These are phyloP conservation scores for Falciphora oryzae DNA, from an alignment of 2,329 filamentous ascomycete genomes.

Conservation along the genomic window DNA sequence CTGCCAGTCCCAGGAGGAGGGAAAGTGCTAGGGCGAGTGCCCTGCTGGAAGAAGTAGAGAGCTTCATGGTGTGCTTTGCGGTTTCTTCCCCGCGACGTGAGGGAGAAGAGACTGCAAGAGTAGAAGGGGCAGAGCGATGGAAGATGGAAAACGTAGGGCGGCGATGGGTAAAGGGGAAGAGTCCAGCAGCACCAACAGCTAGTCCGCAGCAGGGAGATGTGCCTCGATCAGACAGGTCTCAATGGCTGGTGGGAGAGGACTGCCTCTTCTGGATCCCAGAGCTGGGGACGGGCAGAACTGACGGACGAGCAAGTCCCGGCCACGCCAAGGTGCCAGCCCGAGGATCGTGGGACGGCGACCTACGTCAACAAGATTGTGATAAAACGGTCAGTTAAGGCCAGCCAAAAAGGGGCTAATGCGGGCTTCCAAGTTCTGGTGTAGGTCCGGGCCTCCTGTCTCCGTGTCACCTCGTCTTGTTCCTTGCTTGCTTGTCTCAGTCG, in stretches of 20 bases:
- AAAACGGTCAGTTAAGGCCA: not conserved
- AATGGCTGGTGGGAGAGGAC: not conserved
- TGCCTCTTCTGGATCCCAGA: not conserved
- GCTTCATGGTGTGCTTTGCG: slow-evolving; percentile 5
- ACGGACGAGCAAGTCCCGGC: too few relatives aligned
- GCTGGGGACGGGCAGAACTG: too few relatives aligned
- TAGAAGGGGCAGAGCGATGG: not conserved
- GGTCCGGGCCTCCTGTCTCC: not conserved
- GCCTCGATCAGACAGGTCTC: not conserved
- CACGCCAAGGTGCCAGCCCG: too few relatives aligned
- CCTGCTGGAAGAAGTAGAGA: not conserved
- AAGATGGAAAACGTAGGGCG: not conserved
- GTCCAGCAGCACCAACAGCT: too few relatives aligned
- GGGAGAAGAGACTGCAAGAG: not conserved
- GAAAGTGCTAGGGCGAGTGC: slow-evolving; percentile 21
- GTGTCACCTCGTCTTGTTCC: not conserved
- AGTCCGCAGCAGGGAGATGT: not conserved
- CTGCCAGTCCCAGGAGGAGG: slow-evolving; percentile 15
- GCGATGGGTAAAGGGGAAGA: not conserved
- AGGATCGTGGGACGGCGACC: not conserved
- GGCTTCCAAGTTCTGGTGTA: not conserved
- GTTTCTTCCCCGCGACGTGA: not conserved
- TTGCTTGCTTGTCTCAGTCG: not conserved
- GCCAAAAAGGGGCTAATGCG: not conserved
- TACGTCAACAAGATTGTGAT: not conserved